Evolutionary conservation across 352 stramenopile genomes (phyloP), one percentile per base, ranked within the genome.

Genomic region (Globisporangium echinulatum): DNA sequence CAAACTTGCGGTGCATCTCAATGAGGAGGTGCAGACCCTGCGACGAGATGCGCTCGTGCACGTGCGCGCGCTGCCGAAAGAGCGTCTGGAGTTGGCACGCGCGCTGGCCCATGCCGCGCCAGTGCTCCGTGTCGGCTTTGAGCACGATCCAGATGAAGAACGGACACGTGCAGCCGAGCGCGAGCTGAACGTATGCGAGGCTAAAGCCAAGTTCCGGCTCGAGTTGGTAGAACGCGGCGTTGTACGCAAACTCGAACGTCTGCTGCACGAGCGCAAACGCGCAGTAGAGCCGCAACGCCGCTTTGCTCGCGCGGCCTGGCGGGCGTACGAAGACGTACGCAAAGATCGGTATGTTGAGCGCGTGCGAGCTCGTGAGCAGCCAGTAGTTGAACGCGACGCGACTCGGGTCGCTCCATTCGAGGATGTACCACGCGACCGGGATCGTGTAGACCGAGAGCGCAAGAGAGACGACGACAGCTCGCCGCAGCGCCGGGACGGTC

Each of bases 11-110:
- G 50, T 83, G 63, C 48, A 77, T 58, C 51, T 85, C 65, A 38
- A 75, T 75, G 52, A 88, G 64, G 59, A 87, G 62, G 55, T 89
- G 79, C 13, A 89, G 75, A 7, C 79, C 78, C 39, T 72, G 62
- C 2, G 77, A 84, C n/a, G 36, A 43, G n/a, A 42, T 46, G 37
- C 37, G 69, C 36, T 43, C 36, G 37, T 55, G 25, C n/a, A 51
- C 33, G n/a, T 51, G 15, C n/a, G 19, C 7, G n/a, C 33, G 19
- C n/a, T 51, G 47, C 7, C 50, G 36, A 42, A 42, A 55, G 14
- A 55, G 33, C 13, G 14, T 39, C 49, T 53, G 33, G 10, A 42
- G 39, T 14, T 40, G 19, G 37, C 33, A 55, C 50, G 64, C 75
- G 40, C 57, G 60, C 51, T 56, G 69, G 52, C 69, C 66, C 39